Percentiles rank a stretch among this genome's conserved stretches.
These are phyloP conservation scores for Colletotrichum scovillei DNA, from an alignment of 2,329 filamentous ascomycete species.

Conservation along the genomic window DNA sequence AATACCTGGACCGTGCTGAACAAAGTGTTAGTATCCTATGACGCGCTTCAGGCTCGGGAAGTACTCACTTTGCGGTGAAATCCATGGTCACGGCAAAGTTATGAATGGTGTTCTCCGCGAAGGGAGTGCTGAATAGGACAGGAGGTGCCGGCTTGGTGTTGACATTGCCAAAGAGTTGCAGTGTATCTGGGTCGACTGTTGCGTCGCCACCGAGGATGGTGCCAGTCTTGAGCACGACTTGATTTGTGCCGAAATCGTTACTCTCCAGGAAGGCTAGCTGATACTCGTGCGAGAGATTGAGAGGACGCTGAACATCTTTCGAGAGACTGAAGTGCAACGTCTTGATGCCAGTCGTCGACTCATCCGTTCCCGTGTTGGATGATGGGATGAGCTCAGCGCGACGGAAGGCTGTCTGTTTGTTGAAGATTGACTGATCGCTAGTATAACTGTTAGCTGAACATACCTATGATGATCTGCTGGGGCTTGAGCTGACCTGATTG, in stretches of 20 bases:
- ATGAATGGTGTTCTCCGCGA: slow-evolving; percentile 64
- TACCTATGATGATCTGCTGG: too few relatives aligned
- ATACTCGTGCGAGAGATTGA: slow-evolving; percentile 73
- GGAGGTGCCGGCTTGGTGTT: slow-evolving; percentile 50
- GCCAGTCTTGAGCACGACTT: slow-evolving; percentile 67
- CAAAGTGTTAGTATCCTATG: neutral
- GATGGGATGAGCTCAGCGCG: slow-evolving; percentile 67
- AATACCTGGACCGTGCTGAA: slow-evolving; percentile 65
- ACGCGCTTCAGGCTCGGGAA: neutral
- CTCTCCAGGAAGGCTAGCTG: slow-evolving; percentile 64
- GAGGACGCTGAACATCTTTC: slow-evolving; percentile 60
- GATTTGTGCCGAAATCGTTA: slow-evolving; percentile 59
- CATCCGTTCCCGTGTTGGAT: slow-evolving; percentile 61
- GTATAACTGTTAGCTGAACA: neutral
- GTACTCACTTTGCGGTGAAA: slow-evolving; percentile 63
- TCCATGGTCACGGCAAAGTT: slow-evolving; percentile 71
- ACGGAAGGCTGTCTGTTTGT: slow-evolving; percentile 68
- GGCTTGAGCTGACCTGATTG: slow-evolving; percentile 47
- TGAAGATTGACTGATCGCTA: slow-evolving; percentile 69
- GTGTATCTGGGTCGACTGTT: slow-evolving; percentile 49
- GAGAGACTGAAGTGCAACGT: slow-evolving; percentile 71
- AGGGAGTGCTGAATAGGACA: slow-evolving; percentile 62
- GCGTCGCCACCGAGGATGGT: slow-evolving; percentile 55
- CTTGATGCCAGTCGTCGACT: slow-evolving; percentile 64
- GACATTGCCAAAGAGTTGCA: slow-evolving; percentile 60